Conservation (phyloP, 306 rosid species). For the Sesbania bispinosa region DNA sequence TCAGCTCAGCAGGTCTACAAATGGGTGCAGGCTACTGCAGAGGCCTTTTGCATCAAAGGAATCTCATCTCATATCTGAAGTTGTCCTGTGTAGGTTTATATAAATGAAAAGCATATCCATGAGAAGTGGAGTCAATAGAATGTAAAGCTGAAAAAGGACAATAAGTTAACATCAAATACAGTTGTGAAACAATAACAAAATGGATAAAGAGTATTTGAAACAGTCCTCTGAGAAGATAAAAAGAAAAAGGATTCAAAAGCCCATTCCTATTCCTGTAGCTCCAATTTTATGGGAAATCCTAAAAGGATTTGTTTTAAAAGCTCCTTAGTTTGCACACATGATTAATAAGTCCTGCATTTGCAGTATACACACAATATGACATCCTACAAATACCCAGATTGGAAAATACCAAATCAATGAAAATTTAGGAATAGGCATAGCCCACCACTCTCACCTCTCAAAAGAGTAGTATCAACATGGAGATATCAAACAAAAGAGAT, state of each 20-base stretch:
- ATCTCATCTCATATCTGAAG: background rate
- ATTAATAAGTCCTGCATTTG: background rate
- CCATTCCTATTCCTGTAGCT: background rate
- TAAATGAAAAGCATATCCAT: no score
- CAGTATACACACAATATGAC: background rate
- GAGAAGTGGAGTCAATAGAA: constrained; percentile 7
- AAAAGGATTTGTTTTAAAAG: background rate
- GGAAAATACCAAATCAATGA: background rate
- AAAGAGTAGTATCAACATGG: background rate
- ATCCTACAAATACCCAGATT: background rate
- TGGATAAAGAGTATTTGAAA: background rate
- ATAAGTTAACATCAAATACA: constrained; percentile 6
- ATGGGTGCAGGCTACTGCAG: no score
- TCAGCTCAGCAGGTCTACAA: background rate
- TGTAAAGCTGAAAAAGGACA: background rate
- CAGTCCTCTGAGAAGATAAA: background rate
- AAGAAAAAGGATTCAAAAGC: background rate
- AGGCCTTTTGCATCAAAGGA: background rate
- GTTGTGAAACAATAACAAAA: background rate
- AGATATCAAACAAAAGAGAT: background rate
- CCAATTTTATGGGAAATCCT: background rate
- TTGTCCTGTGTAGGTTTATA: background rate
- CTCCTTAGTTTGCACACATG: background rate
- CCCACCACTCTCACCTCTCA: background rate
- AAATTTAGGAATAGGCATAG: background rate